A percentile compares a stretch with the other conserved stretches of the same genome.
phyloP scores from a whole-genome alignment of 192 early-diverging fungal species.

The Entophlyctis helioformis region DNA sequence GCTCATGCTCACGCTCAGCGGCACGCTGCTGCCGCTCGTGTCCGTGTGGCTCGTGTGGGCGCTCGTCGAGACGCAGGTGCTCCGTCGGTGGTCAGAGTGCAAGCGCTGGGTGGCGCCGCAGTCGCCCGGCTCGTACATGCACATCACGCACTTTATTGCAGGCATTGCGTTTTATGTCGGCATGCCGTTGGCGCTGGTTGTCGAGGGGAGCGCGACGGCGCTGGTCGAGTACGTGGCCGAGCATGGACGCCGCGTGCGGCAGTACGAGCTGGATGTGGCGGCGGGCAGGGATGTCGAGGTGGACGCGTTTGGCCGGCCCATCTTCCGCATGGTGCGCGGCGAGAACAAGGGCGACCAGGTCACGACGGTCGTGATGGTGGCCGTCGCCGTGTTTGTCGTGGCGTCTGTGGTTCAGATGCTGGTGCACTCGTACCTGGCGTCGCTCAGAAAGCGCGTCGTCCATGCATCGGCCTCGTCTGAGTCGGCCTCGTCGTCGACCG shows the following conservation, averaged over 20 bases:
- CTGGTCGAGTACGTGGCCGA: background rate
- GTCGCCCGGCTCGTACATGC: slow-evolving; percentile 11
- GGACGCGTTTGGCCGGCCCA: slow-evolving; percentile 1
- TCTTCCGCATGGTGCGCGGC: slow-evolving; percentile 4
- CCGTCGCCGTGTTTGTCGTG: no score
- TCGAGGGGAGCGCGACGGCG: slow-evolving; percentile 7
- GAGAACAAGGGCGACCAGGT: slow-evolving; percentile 7
- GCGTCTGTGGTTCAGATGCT: background rate
- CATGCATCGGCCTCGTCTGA: background rate
- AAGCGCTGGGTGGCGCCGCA: slow-evolving; percentile 4
- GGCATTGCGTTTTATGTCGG: slow-evolving; percentile 18
- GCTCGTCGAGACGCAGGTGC: no score
- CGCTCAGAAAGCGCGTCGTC: no score
- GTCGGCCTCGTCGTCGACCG: background rate
- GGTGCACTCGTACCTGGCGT: no score
- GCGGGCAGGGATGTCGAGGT: background rate
- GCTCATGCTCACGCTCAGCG: no score
- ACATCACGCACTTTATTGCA: slow-evolving; percentile 13
- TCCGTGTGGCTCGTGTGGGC: no score
- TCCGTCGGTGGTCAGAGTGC: no score
- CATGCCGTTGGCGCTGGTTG: slow-evolving; percentile 14
- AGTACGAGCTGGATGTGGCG: background rate
- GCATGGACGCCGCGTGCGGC: background rate
- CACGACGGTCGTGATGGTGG: background rate
- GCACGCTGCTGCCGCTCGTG: no score